Evolutionary conservation across 176 grass and related monocot species (phyloP).

Genomic region (Oryza officinalis): DNA sequence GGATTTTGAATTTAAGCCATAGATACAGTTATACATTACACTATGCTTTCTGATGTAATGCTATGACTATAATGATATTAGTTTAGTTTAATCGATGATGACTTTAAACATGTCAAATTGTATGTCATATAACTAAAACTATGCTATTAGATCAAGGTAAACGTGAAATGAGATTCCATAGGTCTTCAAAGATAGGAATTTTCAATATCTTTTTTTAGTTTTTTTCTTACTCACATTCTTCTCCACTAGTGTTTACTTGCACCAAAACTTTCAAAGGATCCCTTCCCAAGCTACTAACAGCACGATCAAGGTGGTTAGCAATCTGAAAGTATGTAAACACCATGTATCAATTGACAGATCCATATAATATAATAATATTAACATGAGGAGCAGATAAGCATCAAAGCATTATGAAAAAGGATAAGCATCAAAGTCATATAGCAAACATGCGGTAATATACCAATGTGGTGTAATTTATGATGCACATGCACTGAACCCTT

Average conservation of each 20-base stretch:
- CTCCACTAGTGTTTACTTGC: slow-evolving; percentile 98
- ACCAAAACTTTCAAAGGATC: slow-evolving; percentile 81
- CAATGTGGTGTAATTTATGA: neutral
- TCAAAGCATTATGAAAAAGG: neutral
- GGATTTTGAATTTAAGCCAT: neutral
- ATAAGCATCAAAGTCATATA: neutral
- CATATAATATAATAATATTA: neutral
- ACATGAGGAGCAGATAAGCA: neutral
- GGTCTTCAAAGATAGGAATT: neutral
- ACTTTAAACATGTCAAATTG: neutral
- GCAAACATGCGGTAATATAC: neutral
- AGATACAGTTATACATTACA: neutral
- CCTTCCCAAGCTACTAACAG: slow-evolving; percentile 74
- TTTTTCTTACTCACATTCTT: slow-evolving; percentile 75
- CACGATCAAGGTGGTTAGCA: slow-evolving; percentile 77
- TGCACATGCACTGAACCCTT: neutral
- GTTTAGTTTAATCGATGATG: neutral
- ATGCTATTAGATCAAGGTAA: neutral
- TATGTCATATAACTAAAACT: neutral
- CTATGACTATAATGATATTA: neutral
- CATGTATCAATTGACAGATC: slow-evolving; percentile 1
- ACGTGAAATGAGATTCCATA: neutral
- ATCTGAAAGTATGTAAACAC: slow-evolving; percentile 49
- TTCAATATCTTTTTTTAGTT: neutral
- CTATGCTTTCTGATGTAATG: slow-evolving; percentile 3